Evolutionary conservation across 192 early-diverging fungal species (phyloP).

Genomic region (Entophlyctis luteolus): DNA sequence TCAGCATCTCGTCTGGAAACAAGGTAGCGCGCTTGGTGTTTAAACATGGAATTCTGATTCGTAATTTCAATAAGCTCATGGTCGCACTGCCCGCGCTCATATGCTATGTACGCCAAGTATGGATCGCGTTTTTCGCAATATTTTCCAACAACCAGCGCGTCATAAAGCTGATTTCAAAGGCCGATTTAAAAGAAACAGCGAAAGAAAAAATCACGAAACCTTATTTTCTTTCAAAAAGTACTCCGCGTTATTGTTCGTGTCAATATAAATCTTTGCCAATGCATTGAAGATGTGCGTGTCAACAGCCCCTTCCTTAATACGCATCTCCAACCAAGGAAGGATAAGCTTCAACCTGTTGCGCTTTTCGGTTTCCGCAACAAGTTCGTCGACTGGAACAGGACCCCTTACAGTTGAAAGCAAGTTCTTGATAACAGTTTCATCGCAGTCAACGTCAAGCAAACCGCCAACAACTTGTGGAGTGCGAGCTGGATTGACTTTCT

Average conservation of each 20-base stretch:
- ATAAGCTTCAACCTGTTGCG: slow-evolving; percentile 94
- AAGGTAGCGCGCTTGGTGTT: slow-evolving; percentile 96
- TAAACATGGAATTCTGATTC: slow-evolving; percentile 98
- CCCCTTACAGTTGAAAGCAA: slow-evolving; percentile 79
- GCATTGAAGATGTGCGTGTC: slow-evolving; percentile 95
- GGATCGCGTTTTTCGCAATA: slow-evolving; percentile 99
- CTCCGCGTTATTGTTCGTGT: slow-evolving; percentile 98
- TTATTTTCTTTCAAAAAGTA: slow-evolving; percentile 85
- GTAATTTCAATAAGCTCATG: slow-evolving; percentile 91
- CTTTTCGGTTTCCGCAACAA: slow-evolving; percentile 91
- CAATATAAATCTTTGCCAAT: slow-evolving; percentile 98
- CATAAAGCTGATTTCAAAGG: slow-evolving; percentile 61
- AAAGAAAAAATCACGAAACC: slow-evolving; percentile 25
- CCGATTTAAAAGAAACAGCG: not conserved
- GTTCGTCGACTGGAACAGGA: slow-evolving; percentile 74
- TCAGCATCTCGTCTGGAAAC: slow-evolving; percentile 79
- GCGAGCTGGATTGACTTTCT: slow-evolving; percentile 92
- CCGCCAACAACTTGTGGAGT: slow-evolving; percentile 94
- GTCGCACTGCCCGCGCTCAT: slow-evolving; percentile 93
- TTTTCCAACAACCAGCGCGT: slow-evolving; percentile 88
- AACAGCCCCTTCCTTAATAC: slow-evolving; percentile 79
- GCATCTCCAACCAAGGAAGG: slow-evolving; percentile 89
- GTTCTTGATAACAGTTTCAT: slow-evolving; percentile 89
- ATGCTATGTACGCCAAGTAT: slow-evolving; percentile 89
- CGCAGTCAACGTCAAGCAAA: slow-evolving; percentile 97